A percentile compares a stretch with the other conserved stretches of the same genome.
These are phyloP conservation scores for Trametes coccinea DNA, from an alignment of 768 basidiomycete species.

Conservation along the genomic window DNA sequence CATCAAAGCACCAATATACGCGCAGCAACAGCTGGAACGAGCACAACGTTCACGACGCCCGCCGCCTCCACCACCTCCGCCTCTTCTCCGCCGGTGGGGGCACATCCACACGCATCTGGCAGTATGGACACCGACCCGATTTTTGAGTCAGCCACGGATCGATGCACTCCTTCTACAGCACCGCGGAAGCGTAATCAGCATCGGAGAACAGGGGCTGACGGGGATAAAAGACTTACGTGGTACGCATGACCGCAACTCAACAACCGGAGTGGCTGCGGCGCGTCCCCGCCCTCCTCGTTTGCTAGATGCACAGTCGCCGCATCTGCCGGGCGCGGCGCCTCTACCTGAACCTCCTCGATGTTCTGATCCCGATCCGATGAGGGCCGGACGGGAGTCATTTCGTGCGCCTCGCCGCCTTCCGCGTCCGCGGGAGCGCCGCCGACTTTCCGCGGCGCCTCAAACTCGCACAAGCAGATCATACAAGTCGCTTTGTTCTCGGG, in stretches of 20 bases:
- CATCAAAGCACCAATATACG: background rate
- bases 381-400: background rate
- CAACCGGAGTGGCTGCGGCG: constrained; percentile 72
- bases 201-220: background rate
- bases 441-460: constrained; percentile 60
- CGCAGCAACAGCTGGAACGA: background rate
- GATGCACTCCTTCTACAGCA: constrained; percentile 14
- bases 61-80: constrained; percentile 2
- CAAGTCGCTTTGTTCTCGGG: constrained; percentile 83
- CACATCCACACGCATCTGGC: constrained; percentile 7
- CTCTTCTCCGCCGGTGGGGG: background rate
- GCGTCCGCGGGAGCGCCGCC: constrained; percentile 21
- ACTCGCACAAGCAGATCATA: constrained; percentile 83
- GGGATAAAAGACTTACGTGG: constrained; percentile 58
- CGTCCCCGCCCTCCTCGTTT: constrained; percentile 46
- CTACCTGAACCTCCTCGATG: constrained; percentile 8
- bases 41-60: background rate
- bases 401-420: constrained; percentile 25
- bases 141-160: constrained; percentile 21
- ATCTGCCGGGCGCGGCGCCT: constrained; percentile 5
- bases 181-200: background rate
- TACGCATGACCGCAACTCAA: constrained; percentile 85
- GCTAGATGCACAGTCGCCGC: constrained; percentile 8
- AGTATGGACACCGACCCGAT: constrained; percentile 19
- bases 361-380: background rate